Conservation (phyloP, 768 basidiomycete genomes). For the Pisolithus tinctorius region DNA sequence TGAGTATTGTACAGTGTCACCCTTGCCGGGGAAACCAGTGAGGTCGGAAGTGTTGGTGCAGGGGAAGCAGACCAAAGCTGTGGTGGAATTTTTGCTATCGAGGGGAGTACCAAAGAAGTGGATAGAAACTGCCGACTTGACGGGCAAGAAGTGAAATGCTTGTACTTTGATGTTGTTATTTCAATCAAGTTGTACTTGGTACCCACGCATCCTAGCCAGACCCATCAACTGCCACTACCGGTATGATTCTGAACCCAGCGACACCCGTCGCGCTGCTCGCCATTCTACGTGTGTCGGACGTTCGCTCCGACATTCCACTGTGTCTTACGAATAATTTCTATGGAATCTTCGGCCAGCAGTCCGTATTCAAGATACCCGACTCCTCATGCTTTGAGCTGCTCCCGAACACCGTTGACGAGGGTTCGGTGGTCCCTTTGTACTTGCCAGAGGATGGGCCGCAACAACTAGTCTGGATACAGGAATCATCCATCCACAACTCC, state of each 20-base stretch:
- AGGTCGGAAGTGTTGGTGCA: slow-evolving; percentile 76
- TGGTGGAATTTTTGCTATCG: slow-evolving; percentile 57
- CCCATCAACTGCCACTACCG: too few relatives aligned
- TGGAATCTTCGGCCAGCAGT: too few relatives aligned
- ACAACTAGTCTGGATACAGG: too few relatives aligned
- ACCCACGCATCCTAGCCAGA: too few relatives aligned
- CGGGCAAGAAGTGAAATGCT: slow-evolving; percentile 36
- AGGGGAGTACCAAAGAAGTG: slow-evolving; percentile 79
- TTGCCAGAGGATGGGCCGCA: too few relatives aligned
- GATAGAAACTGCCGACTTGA: slow-evolving; percentile 52
- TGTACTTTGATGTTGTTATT: too few relatives aligned
- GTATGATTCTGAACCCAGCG: slow-evolving; percentile 3
- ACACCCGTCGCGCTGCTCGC: slow-evolving; percentile 11
- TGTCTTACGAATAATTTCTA: slow-evolving; percentile 49
- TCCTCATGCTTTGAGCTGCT: slow-evolving; percentile 34
- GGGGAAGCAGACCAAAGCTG: slow-evolving; percentile 67
- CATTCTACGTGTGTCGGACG: slow-evolving; percentile 13
- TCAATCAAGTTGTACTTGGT: too few relatives aligned
- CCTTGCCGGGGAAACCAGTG: slow-evolving; percentile 49
- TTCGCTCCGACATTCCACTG: slow-evolving; percentile 12
- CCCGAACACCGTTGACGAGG: slow-evolving; percentile 1
- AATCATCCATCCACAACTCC: slow-evolving; percentile 31
- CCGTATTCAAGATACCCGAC: slow-evolving; percentile 37
- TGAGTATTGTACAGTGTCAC: slow-evolving; percentile 41
- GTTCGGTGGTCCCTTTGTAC: too few relatives aligned